Conservation (phyloP, 148 eudicot species). For the Rhododendron mucronatum region DNA sequence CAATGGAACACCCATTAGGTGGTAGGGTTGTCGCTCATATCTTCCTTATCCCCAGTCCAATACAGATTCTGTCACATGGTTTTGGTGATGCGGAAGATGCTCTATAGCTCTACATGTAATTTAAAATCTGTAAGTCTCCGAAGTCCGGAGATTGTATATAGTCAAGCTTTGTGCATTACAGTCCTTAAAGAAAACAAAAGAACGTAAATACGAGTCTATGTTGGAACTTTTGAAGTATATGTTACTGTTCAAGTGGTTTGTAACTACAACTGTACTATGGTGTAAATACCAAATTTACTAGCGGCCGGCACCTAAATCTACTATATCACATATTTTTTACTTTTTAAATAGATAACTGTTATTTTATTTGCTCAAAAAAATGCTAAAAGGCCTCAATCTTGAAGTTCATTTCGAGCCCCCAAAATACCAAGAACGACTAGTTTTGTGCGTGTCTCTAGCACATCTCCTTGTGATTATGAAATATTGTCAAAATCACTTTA, state of each 20-base stretch:
- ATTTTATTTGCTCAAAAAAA: too few species aligned
- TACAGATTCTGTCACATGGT: conserved; percentile 20
- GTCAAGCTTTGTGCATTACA: background rate
- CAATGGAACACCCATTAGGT: conserved; percentile 79
- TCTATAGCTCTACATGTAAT: background rate
- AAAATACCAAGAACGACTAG: too few species aligned
- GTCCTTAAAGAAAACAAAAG: background rate
- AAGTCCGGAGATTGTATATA: background rate
- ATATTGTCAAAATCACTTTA: too few species aligned
- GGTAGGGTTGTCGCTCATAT: conserved; percentile 74
- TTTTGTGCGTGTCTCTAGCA: too few species aligned
- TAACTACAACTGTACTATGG: background rate
- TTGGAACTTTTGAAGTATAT: background rate
- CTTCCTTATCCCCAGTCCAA: conserved; percentile 55
- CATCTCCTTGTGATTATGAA: too few species aligned
- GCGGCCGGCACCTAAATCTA: too few species aligned
- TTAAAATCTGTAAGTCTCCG: background rate
- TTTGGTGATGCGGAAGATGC: too few species aligned
- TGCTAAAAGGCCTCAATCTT: too few species aligned
- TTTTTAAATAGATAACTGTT: too few species aligned
- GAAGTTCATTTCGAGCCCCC: too few species aligned
- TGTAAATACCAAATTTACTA: too few species aligned
- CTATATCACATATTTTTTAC: too few species aligned
- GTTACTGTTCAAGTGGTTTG: background rate
- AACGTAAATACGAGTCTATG: background rate